phyloP scores from a whole-genome alignment of 73 alveolate genomes.

The Paramecium biaurelia region DNA sequence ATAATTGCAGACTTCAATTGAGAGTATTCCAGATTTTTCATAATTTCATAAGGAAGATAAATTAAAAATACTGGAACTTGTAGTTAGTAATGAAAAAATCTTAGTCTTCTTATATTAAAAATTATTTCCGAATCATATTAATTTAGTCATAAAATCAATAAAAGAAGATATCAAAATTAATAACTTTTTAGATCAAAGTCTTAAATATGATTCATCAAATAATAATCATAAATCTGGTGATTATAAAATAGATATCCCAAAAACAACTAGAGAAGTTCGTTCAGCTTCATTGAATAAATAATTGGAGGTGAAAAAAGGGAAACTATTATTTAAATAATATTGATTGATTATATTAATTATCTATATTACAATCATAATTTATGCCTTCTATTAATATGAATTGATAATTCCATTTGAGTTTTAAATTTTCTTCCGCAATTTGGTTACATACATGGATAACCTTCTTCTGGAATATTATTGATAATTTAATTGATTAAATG shows the following conservation, averaged over 20 bases:
- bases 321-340: not conserved
- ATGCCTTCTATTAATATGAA: constrained; percentile 55
- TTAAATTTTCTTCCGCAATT: constrained; percentile 60
- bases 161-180: not conserved
- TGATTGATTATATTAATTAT: constrained; percentile 2
- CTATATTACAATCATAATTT: constrained; percentile 5
- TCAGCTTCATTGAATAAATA: not conserved
- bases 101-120: constrained; percentile 68
- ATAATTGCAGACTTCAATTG: not conserved
- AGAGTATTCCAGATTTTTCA: constrained; percentile 10
- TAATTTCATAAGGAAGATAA: constrained; percentile 59
- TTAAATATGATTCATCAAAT: not conserved
- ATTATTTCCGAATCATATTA: constrained; percentile 66
- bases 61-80: constrained; percentile 67
- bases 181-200: not conserved
- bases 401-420: constrained; percentile 28
- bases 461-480: constrained; percentile 54
- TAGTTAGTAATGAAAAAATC: constrained; percentile 67
- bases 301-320: constrained; percentile 30
- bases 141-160: constrained; percentile 11
- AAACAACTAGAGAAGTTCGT: constrained; percentile 23
- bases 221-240: not conserved
- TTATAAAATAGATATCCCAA: not conserved
- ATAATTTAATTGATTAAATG: constrained; percentile 44
- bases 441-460: constrained; percentile 39